Percentiles rank a stretch among this genome's conserved stretches.
Evolutionary conservation across 495 filamentous ascomycete species (phyloP).

Genomic region (Penicillium daleae): DNA sequence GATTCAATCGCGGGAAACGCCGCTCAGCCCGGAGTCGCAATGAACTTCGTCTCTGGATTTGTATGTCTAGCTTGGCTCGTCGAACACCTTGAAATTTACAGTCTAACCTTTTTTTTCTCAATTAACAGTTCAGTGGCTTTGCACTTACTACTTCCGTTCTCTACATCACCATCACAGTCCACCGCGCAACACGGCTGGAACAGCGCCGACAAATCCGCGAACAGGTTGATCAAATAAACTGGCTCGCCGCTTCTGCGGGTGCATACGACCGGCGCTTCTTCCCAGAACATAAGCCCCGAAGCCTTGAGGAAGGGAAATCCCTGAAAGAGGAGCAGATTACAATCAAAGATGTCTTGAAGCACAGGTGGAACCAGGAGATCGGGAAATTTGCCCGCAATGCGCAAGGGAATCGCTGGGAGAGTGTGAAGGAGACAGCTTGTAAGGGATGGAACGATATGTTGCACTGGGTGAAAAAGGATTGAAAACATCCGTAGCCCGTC

Average conservation of each 20-base stretch:
- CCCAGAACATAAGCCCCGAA: slow-evolving; percentile 35
- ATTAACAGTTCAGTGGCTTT: slow-evolving; percentile 68
- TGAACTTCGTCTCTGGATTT: slow-evolving; percentile 84
- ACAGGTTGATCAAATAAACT: slow-evolving; percentile 64
- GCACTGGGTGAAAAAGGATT: slow-evolving; percentile 43
- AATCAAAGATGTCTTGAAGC: slow-evolving; percentile 69
- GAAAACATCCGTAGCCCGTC: slow-evolving; percentile 5
- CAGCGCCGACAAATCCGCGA: slow-evolving; percentile 74
- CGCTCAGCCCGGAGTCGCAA: slow-evolving; percentile 31
- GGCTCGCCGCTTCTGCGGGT: slow-evolving; percentile 52
- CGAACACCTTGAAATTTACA: neutral
- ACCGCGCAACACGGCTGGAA: slow-evolving; percentile 68
- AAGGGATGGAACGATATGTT: slow-evolving; percentile 39
- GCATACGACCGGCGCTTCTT: slow-evolving; percentile 47
- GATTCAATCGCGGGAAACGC: neutral
- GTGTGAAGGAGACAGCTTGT: slow-evolving; percentile 53
- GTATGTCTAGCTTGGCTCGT: slow-evolving; percentile 55
- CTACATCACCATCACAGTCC: slow-evolving; percentile 77
- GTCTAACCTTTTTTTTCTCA: neutral
- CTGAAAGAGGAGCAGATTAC: slow-evolving; percentile 42
- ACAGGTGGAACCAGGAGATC: slow-evolving; percentile 79
- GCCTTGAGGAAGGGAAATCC: slow-evolving; percentile 28
- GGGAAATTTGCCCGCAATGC: slow-evolving; percentile 68
- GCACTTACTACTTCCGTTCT: slow-evolving; percentile 81
- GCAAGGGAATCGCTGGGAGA: slow-evolving; percentile 65